Conservation (phyloP, 129 eudicot species). For the Flaveria robusta region DNA sequence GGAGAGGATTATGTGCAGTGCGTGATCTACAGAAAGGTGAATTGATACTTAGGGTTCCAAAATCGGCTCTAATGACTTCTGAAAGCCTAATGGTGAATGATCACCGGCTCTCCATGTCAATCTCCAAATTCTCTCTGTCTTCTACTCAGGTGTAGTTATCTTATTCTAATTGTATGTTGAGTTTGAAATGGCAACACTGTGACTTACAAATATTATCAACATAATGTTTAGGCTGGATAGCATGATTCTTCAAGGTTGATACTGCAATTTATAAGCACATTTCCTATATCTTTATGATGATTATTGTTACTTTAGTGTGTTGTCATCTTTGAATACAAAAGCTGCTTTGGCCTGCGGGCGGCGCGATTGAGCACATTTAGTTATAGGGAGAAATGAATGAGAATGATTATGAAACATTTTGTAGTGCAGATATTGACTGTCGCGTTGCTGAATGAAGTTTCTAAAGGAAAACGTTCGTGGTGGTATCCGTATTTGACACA, state of each 20-base stretch:
- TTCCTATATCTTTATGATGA: background rate
- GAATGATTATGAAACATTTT: background rate
- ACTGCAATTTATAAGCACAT: background rate
- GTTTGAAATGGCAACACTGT: background rate
- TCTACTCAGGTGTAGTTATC: slow-evolving; percentile 58
- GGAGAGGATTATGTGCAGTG: slow-evolving; percentile 86
- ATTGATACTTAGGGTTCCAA: slow-evolving; percentile 77
- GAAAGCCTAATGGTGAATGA: slow-evolving; percentile 58
- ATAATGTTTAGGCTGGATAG: background rate
- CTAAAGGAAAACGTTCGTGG: slow-evolving; percentile 60
- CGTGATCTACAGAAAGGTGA: slow-evolving; percentile 76
- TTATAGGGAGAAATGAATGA: background rate
- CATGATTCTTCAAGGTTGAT: slow-evolving; percentile 2
- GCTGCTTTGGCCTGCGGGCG: background rate
- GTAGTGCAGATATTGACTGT: slow-evolving; percentile 59
- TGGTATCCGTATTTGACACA: slow-evolving; percentile 86
- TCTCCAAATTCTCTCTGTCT: slow-evolving; percentile 45
- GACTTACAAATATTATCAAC: background rate
- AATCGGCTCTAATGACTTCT: slow-evolving; percentile 67
- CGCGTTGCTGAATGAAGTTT: slow-evolving; percentile 64
- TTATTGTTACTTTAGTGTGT: background rate
- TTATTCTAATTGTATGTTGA: background rate
- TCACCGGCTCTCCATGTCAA: slow-evolving; percentile 37
- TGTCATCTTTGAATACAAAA: background rate
- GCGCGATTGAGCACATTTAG: background rate